phyloP scores from a whole-genome alignment of 192 early-diverging fungal species.

The Umbelopsis sp. region DNA sequence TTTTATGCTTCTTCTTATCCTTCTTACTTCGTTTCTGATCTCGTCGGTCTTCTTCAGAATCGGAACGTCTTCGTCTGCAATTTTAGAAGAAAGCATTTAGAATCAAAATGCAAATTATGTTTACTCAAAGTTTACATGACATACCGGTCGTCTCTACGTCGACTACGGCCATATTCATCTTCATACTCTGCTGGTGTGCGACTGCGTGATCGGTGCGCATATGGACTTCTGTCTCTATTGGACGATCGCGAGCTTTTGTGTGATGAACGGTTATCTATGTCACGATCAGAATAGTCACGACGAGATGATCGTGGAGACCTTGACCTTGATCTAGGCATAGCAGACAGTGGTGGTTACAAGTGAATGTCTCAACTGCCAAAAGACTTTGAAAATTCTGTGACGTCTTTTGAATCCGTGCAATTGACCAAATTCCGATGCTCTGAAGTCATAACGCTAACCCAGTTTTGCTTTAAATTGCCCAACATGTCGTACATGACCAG shows the following conservation, averaged over 20 bases:
- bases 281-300: neutral
- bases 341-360: neutral
- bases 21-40: constrained; percentile 18
- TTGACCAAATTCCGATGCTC: neutral
- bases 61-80: constrained; percentile 19
- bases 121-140: neutral
- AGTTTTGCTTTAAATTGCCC: neutral
- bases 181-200: neutral
- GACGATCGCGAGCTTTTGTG: constrained; percentile 14
- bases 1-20: constrained; percentile 29
- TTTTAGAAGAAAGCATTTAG: neutral
- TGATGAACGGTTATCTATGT: neutral
- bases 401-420: neutral
- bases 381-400: constrained; percentile 12
- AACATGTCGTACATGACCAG: constrained; percentile 11
- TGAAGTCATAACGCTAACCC: too few species aligned
- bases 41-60: constrained; percentile 15
- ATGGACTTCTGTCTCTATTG: neutral
- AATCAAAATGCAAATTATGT: too few species aligned
- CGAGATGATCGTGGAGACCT: neutral
- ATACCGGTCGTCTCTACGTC: constrained; percentile 2
- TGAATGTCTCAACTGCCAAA: neutral
- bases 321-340: neutral
- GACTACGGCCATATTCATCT: constrained; percentile 14
- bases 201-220: neutral